These are phyloP conservation scores for Balakata baccata DNA, from an alignment of 345 rosid species.

Conservation along the genomic window DNA sequence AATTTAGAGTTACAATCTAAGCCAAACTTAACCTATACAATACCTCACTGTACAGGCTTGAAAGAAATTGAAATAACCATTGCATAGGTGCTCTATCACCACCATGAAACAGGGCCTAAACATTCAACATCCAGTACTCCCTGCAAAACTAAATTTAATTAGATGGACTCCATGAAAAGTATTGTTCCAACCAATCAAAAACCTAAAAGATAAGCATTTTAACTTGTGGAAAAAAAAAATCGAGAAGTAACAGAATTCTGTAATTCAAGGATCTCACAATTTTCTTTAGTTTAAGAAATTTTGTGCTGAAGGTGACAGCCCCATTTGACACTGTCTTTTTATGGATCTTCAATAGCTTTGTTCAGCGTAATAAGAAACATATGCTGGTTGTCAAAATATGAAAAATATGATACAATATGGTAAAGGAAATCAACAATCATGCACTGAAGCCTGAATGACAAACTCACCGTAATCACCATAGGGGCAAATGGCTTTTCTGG, in stretches of 20 bases:
- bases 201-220: not conserved
- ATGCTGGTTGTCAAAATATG: no score
- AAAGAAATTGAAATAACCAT: no score
- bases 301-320: not conserved
- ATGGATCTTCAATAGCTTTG: not conserved
- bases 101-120: constrained; percentile 82
- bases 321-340: not conserved
- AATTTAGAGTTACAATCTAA: no score
- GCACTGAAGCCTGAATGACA: constrained; percentile 4
- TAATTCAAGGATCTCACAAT: not conserved
- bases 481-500: constrained; percentile 81
- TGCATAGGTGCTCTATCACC: constrained; percentile 26
- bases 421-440: not conserved
- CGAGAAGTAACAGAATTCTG: not conserved
- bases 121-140: constrained; percentile 70
- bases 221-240: no score
- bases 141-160: constrained; percentile 33
- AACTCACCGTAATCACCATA: constrained; percentile 78
- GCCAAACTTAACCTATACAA: not conserved
- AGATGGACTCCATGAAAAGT: not conserved
- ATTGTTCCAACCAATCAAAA: not conserved
- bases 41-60: not conserved
- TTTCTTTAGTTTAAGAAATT: not conserved
- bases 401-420: not conserved
- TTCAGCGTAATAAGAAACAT: not conserved